A percentile compares a stretch with the other conserved stretches of the same genome.
These are phyloP conservation scores for Russula virescens DNA, from an alignment of 768 basidiomycete species.

Conservation along the genomic window DNA sequence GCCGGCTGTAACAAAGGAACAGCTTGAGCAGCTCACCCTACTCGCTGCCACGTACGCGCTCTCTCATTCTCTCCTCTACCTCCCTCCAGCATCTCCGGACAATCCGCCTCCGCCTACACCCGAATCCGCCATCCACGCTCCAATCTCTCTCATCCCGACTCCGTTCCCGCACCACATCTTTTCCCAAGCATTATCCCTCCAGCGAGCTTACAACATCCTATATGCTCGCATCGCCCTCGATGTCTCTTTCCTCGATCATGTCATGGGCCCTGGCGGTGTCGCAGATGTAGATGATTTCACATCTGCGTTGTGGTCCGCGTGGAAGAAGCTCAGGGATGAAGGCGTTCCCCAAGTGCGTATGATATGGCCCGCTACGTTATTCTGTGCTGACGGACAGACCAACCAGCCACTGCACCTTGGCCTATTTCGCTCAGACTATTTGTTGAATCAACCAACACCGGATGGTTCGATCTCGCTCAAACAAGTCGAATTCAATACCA, in stretches of 20 bases:
- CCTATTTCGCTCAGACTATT: slow-evolving; percentile 91
- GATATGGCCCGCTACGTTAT: slow-evolving; percentile 16
- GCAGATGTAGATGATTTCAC: no score
- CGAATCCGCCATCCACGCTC: no score
- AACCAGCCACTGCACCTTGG: slow-evolving; percentile 85
- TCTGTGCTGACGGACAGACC: slow-evolving; percentile 25
- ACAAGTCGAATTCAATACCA: slow-evolving; percentile 98
- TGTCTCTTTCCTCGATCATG: slow-evolving; percentile 71
- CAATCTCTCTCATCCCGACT: slow-evolving; percentile 79
- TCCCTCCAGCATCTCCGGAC: no score
- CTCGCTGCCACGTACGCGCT: slow-evolving; percentile 80
- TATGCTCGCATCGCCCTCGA: slow-evolving; percentile 84
- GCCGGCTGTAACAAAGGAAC: slow-evolving; percentile 52
- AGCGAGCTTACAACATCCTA: slow-evolving; percentile 74
- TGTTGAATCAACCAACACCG: slow-evolving; percentile 55
- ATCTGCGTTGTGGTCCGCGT: slow-evolving; percentile 78
- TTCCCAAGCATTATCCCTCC: slow-evolving; percentile 57
- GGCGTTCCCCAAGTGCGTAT: slow-evolving; percentile 60
- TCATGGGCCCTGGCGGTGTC: slow-evolving; percentile 76
- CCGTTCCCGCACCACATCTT: slow-evolving; percentile 77
- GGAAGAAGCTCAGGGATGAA: no score
- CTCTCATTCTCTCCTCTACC: slow-evolving; percentile 76
- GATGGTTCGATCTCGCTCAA: no score
- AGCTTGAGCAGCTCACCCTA: slow-evolving; percentile 54
- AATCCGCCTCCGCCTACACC: no score